phyloP scores from a whole-genome alignment of 2,329 filamentous ascomycete species.

The Penicillium sp. region DNA sequence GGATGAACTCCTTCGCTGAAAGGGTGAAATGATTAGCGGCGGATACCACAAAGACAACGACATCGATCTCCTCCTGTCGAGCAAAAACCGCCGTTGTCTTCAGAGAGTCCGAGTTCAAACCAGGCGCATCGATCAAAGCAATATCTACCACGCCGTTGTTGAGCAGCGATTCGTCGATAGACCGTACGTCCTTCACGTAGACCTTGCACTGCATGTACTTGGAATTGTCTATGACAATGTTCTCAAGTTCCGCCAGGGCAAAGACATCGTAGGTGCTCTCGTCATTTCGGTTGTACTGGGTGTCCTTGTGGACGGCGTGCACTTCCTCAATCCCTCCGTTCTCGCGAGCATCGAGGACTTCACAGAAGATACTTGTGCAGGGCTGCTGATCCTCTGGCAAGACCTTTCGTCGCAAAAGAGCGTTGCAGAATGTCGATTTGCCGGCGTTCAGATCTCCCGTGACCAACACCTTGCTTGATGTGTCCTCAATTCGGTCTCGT shows the following conservation, averaged over 20 bases:
- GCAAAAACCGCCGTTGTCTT: constrained; percentile 98
- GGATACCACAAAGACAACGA: constrained; percentile 97
- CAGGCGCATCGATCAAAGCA: constrained; percentile 92
- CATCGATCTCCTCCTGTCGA: constrained; percentile 96
- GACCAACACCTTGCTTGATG: constrained; percentile 91
- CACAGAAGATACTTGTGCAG: constrained; percentile 97
- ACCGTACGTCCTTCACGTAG: constrained; percentile 86
- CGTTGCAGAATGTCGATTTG: constrained; percentile 99
- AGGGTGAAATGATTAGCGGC: constrained; percentile 97
- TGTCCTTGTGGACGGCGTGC: constrained; percentile 85
- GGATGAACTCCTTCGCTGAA: constrained; percentile 96
- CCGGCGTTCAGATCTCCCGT: constrained; percentile 96
- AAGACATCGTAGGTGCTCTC: constrained; percentile 94
- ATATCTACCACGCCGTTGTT: constrained; percentile 99
- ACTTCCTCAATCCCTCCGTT: constrained; percentile 93
- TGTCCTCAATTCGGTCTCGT: constrained; percentile 94
- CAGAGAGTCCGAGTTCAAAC: constrained; percentile 91
- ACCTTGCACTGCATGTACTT: constrained; percentile 95
- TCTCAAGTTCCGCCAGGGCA: constrained; percentile 73
- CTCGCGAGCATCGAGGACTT: constrained; percentile 88
- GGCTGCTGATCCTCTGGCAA: constrained; percentile 96
- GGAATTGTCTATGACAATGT: constrained; percentile 85
- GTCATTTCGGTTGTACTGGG: constrained; percentile 80
- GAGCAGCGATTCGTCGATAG: constrained; percentile 87
- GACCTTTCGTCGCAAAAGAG: constrained; percentile 87